Base-by-base conservation (phyloP, 2,329 filamentous ascomycete genomes). In the Diplodia corticola region DNA sequence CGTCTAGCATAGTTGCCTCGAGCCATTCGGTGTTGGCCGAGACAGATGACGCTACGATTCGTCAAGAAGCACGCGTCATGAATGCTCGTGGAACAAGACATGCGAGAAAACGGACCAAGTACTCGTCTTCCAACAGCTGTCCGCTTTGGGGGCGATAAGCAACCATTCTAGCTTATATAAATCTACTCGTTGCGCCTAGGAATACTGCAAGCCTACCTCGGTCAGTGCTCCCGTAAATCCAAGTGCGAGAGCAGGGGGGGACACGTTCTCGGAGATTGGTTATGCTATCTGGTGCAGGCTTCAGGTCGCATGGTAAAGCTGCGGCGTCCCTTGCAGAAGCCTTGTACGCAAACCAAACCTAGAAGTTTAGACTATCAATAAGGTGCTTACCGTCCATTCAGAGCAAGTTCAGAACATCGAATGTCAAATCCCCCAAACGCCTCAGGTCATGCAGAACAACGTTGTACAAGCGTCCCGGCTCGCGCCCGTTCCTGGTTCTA, bases 371-470 rank as follows among this genome's bases (percentile, higher is more conserved):
- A 44, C 57, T 49, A 49, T 49, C 28, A n/a, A 35, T 49, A 30
- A 60, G 33, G 57, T 28, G 57, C 40, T 61, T 49, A 35, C 44
- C 26, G 48, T 26, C 57, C 26, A 49, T 4, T 49, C 26, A 44
- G 22, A 26, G 57, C 40, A 49, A 49, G 35, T n/a, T 46, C 28
- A 61, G 26, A 13, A 49, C 12, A 15, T 61, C 28, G 28, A 61
- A 49, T 49, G 9, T 35, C 12, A 22, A 61, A 33, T 3, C 26
- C 64, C 53, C 54, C 40, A 65, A 65, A 65, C 64, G 53, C 64
- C 64, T 60, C 54, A 15, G 48, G 30, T 65, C 64, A 65, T 65
- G 64, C 64, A 60, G 30, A 65, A 60, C 64, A 65, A 60, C 30
- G 40, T 65, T 50, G 49, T 65, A 65, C 64, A 65, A 44, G 28